Base-by-base conservation (phyloP, 805 yeast genomes). In the Zygosaccharomyces lentus region DNA sequence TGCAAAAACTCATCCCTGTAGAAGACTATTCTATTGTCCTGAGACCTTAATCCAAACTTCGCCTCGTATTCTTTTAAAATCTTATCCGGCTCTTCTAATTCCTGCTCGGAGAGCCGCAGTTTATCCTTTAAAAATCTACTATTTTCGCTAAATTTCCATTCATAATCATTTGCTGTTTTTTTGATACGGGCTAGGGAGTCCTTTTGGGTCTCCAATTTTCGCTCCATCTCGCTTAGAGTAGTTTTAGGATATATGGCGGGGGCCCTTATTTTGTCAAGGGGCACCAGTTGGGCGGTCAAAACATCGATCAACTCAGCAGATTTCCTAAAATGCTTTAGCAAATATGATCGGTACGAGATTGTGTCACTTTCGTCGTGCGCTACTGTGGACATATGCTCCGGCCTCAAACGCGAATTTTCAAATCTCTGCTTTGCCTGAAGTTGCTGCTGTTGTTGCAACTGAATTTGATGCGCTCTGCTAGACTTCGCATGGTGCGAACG, bases 281-380 rank as follows among this genome's bases (percentile, higher is more conserved):
- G 58, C 9, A 58, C 46, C 12, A 57, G 48, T 37, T 58, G 58
- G 6, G 54, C 53, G 24, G 57, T 58, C 25, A 62, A 44, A 9
- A 52, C 51, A 43, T 56, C 58, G 39, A 62, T 52, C 36, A 49
- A 51, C 25, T 53, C 54, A 4, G 59, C 48, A 3, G 62, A 47
- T 5, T 46, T 46, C 10, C 58, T 51, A 37, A 56, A 58, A 34
- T 62, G 61, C 37, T 54, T 58, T 37, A 57, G 34, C 9, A 62
- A 30, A 51, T 57, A 49, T 12, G 56, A 46, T 15, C 67, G 49
- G 41, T 55, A 64, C 6, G 68, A 63, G 5, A 62, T 53, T 2
- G 65, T 60, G 42, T 64, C 68, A 45, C 66, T 62, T 41, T 62
- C 65, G 49, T 64, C 68, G 41, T 64, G 67, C 2, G 58, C 53